phyloP scores from a whole-genome alignment of 148 eudicot genomes.

The Polygonum aviculare region DNA sequence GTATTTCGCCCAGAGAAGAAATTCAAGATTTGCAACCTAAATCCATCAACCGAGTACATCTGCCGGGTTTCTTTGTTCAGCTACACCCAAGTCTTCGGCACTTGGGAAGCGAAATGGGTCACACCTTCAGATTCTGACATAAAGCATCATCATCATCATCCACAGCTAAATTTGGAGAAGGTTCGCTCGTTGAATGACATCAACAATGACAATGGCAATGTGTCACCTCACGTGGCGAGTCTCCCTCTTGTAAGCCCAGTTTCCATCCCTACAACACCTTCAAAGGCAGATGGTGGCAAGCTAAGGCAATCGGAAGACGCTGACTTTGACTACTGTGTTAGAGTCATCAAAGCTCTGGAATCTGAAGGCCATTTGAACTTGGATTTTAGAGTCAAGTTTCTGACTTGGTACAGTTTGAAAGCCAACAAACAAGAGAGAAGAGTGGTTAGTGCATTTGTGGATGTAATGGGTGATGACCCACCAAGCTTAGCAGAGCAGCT shows the following conservation, averaged over 20 bases:
- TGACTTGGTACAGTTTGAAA: conserved; percentile 67
- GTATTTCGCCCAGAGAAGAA: conserved; percentile 33
- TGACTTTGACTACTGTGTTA: conserved; percentile 45
- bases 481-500: conserved; percentile 56
- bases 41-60: conserved; percentile 34
- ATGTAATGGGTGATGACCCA: conserved; percentile 47
- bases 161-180: neutral
- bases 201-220: conserved; percentile 4
- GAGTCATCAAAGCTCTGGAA: conserved; percentile 40
- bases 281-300: conserved; percentile 31
- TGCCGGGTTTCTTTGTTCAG: conserved; percentile 49
- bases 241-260: conserved; percentile 18
- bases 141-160: neutral
- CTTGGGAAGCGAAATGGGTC: conserved; percentile 46
- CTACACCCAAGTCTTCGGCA: conserved; percentile 23
- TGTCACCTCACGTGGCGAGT: neutral
- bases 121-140: conserved; percentile 27
- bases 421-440: conserved; percentile 45
- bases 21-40: conserved; percentile 35
- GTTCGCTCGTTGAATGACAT: conserved; percentile 18
- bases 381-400: conserved; percentile 53
- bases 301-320: conserved; percentile 17
- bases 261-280: conserved; percentile 37
- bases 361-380: conserved; percentile 31
- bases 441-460: conserved; percentile 45